Percentiles rank a stretch among this genome's conserved stretches.
These are phyloP conservation scores for Camelina laxa DNA, from an alignment of 345 rosid species.

Conservation along the genomic window DNA sequence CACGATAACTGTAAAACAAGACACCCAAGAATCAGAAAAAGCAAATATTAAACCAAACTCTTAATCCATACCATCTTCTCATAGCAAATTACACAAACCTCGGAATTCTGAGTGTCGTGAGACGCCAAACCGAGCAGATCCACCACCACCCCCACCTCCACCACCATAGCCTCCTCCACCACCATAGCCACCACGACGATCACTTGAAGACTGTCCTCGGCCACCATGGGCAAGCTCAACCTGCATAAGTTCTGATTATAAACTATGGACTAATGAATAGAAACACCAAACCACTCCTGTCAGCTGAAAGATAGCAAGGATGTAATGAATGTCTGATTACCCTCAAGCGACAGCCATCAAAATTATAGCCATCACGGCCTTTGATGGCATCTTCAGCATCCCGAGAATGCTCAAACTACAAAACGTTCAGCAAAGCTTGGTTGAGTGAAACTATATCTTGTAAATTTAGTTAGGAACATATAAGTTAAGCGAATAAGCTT, in stretches of 20 bases:
- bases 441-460: neutral
- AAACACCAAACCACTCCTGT: neutral
- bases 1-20: slow-evolving; percentile 65
- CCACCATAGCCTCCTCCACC: slow-evolving; percentile 51
- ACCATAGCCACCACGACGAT: slow-evolving; percentile 68
- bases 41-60: neutral
- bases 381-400: slow-evolving; percentile 84
- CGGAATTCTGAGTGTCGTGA: slow-evolving; percentile 94
- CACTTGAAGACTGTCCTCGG: slow-evolving; percentile 75
- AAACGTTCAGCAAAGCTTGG: slow-evolving; percentile 30
- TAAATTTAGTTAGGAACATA: slow-evolving; percentile 1
- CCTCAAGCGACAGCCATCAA: slow-evolving; percentile 75
- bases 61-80: neutral
- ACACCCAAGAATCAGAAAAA: slow-evolving; percentile 10
- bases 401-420: slow-evolving; percentile 62
- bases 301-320: neutral
- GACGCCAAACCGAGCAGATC: slow-evolving; percentile 58
- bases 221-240: slow-evolving; percentile 99
- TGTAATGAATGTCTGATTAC: slow-evolving; percentile 43
- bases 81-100: slow-evolving; percentile 53
- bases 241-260: slow-evolving; percentile 49
- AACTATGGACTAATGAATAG: slow-evolving; percentile 1
- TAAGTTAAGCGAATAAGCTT: neutral
- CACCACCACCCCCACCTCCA: slow-evolving; percentile 49
- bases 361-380: slow-evolving; percentile 88